Percentiles rank a stretch among this genome's conserved stretches.
Conservation (phyloP, 1,284 basidiomycete species). For the Ustilago bromivora region DNA sequence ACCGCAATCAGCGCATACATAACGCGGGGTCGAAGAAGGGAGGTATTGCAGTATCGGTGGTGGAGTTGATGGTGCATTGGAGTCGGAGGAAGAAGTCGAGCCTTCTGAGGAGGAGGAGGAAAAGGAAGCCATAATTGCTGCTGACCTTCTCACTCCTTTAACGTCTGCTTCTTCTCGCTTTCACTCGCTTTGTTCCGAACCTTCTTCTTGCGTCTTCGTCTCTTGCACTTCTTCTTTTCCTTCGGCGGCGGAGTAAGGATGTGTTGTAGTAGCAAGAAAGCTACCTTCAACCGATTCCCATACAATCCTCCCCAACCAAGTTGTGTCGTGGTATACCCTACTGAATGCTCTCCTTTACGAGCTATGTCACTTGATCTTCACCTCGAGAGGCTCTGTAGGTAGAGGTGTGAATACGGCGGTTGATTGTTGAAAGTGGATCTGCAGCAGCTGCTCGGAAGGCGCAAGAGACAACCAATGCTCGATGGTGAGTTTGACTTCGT, state of each 20-base stretch:
- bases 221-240: not conserved
- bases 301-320: not conserved
- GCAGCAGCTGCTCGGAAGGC: not conserved
- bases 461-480: not conserved
- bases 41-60: slow-evolving; percentile 24
- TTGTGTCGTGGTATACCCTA: not conserved
- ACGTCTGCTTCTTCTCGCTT: not conserved
- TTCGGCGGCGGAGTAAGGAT: not conserved
- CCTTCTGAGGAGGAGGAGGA: not conserved
- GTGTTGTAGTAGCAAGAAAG: not conserved
- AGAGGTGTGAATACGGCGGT: not conserved
- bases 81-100: not conserved
- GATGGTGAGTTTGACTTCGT: not conserved
- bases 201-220: not conserved
- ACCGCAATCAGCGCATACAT: slow-evolving; percentile 61
- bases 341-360: not conserved
- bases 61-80: not conserved
- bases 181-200: not conserved
- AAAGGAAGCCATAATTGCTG: not conserved
- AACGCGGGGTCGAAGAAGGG: slow-evolving; percentile 40
- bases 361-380: not conserved
- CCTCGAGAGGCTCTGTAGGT: not conserved
- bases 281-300: not conserved
- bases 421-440: not conserved
- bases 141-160: not conserved